Percentiles rank a stretch among this genome's conserved stretches.
Evolutionary conservation across 352 stramenopile genomes (phyloP).

Genomic region (Phytophthora colocasiae): DNA sequence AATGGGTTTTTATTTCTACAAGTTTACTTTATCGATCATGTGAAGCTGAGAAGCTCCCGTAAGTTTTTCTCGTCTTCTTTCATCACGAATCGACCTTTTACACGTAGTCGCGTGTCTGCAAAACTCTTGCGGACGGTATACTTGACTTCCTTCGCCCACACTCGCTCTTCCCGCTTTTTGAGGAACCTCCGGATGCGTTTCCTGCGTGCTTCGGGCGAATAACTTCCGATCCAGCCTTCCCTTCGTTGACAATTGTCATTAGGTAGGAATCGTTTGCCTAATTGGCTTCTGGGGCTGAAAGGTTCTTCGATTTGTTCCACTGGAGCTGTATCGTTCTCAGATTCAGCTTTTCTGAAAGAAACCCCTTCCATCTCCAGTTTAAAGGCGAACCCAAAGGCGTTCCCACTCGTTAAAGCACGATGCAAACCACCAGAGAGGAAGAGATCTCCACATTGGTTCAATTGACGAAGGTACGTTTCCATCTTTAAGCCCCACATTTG

Average conservation of each 20-base stretch:
- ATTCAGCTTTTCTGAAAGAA: background rate
- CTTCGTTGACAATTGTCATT: conserved; percentile 10
- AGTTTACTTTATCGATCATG: conserved; percentile 32
- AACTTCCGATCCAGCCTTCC: conserved; percentile 87
- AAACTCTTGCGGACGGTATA: conserved; percentile 98
- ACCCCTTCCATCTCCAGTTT: conserved; percentile 15
- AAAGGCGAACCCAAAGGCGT: conserved; percentile 36
- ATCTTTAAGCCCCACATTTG: conserved; percentile 31
- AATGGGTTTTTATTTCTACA: conserved; percentile 28
- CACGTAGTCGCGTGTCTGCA: conserved; percentile 94
- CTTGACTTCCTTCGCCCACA: conserved; percentile 95
- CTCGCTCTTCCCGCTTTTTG: conserved; percentile 93
- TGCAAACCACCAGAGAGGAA: conserved; percentile 15
- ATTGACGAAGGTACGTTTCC: conserved; percentile 17
- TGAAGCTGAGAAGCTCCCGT: conserved; percentile 72
- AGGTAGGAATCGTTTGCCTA: conserved; percentile 20
- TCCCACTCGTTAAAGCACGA: conserved; percentile 7
- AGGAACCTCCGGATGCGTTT: conserved; percentile 93
- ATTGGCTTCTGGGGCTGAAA: background rate
- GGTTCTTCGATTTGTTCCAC: conserved; percentile 11
- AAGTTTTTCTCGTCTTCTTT: conserved; percentile 94
- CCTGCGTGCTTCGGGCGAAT: conserved; percentile 91
- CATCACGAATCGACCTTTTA: conserved; percentile 97
- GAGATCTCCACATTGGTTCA: conserved; percentile 25
- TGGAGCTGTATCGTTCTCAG: conserved; percentile 5